Conservation (phyloP, 768 basidiomycete genomes). For the Arthromyces matolae region DNA sequence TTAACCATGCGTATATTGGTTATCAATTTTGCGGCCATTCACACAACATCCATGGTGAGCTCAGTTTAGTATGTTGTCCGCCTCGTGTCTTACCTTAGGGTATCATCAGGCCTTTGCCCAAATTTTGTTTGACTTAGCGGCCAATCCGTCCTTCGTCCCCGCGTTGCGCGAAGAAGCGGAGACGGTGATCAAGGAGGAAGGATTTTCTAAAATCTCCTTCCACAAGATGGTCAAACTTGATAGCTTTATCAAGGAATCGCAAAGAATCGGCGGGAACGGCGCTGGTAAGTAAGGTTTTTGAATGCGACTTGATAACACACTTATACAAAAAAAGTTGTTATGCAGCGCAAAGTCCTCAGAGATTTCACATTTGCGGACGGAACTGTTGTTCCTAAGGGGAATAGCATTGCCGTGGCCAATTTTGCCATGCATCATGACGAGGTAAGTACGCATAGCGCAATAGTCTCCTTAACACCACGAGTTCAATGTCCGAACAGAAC, state of each 20-base stretch:
- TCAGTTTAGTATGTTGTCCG: neutral
- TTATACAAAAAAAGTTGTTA: constrained; percentile 9
- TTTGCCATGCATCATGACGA: constrained; percentile 11
- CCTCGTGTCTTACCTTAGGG: neutral
- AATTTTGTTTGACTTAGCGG: constrained; percentile 35
- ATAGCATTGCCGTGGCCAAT: constrained; percentile 11
- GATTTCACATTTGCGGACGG: constrained; percentile 26
- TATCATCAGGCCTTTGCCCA: constrained; percentile 32
- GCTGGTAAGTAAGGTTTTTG: constrained; percentile 20
- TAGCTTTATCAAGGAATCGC: constrained; percentile 42
- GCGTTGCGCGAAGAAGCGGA: constrained; percentile 40
- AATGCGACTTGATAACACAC: neutral
- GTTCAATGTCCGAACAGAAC: no score
- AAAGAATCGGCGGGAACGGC: constrained; percentile 25
- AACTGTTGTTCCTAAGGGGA: constrained; percentile 24
- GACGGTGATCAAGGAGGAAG: constrained; percentile 31
- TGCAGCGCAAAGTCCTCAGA: constrained; percentile 16
- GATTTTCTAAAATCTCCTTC: constrained; percentile 34
- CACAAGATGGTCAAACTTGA: constrained; percentile 40
- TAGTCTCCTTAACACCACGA: no score
- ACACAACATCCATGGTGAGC: constrained; percentile 25
- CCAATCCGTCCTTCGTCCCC: constrained; percentile 27
- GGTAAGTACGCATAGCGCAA: no score
- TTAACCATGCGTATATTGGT: constrained; percentile 21
- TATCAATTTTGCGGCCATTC: constrained; percentile 29